Evolutionary conservation across 306 rosid genomes (phyloP).

Genomic region (Prosopis cineraria): DNA sequence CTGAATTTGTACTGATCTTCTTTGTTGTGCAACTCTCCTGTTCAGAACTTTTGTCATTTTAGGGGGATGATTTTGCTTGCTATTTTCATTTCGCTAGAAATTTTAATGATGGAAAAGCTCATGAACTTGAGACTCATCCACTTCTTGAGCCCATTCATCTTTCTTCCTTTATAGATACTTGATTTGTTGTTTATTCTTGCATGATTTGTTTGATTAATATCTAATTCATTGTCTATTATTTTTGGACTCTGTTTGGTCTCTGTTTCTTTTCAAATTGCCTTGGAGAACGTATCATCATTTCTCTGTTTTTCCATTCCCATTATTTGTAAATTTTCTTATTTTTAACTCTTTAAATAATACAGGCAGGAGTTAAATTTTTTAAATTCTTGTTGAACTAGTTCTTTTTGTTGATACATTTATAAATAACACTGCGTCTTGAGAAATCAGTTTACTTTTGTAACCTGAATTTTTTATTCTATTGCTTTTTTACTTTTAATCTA

Average conservation of each 20-base stretch:
- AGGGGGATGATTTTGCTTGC: not conserved
- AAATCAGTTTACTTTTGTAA: constrained; percentile 1
- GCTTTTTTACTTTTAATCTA: constrained; percentile 12
- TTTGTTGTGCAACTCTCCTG: not conserved
- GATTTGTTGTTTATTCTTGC: not conserved
- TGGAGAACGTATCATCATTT: not conserved
- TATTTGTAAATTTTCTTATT: not conserved
- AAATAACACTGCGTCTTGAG: constrained; percentile 11
- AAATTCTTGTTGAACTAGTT: not conserved
- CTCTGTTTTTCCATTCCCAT: not conserved
- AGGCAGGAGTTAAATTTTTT: not conserved
- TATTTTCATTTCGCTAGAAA: not conserved
- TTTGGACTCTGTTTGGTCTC: not conserved
- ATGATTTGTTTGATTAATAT: not conserved
- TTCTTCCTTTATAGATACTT: not conserved
- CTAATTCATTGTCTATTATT: not conserved
- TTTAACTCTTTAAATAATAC: not conserved
- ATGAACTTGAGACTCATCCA: not conserved
- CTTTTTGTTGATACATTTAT: not conserved
- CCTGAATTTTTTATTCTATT: constrained; percentile 18
- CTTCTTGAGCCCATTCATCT: not conserved
- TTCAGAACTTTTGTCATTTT: not conserved
- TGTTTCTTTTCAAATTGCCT: not conserved
- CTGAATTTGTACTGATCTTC: not conserved
- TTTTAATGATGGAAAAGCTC: not conserved